Evolutionary conservation across 169 alveolate species (phyloP).

Genomic region (Cystoisospora suis): DNA sequence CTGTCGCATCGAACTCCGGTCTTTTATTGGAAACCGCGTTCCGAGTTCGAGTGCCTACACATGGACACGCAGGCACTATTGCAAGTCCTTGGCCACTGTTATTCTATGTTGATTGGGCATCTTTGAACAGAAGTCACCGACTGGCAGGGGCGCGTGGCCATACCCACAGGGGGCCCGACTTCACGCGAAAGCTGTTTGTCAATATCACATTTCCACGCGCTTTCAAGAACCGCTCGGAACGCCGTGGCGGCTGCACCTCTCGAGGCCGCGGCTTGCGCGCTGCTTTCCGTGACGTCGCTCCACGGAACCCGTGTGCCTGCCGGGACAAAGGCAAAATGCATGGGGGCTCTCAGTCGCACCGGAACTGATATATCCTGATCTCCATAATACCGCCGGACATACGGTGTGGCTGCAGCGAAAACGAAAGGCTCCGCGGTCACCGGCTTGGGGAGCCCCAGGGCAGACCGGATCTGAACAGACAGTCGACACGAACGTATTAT

Average conservation of each 20-base stretch:
- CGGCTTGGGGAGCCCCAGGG: constrained; percentile 75
- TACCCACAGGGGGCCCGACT: background rate
- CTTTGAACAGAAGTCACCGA: too few relatives aligned
- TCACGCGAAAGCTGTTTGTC: background rate
- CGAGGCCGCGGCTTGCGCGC: background rate
- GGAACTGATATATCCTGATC: constrained; percentile 82
- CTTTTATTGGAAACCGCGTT: too few relatives aligned
- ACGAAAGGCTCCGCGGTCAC: constrained; percentile 85
- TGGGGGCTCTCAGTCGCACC: constrained; percentile 73
- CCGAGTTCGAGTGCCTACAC: too few relatives aligned
- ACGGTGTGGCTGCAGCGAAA: constrained; percentile 72
- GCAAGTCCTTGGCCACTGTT: too few relatives aligned
- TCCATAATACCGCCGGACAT: constrained; percentile 81
- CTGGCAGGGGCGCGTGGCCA: too few relatives aligned
- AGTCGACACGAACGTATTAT: too few relatives aligned
- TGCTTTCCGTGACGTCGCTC: background rate
- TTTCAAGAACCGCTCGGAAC: constrained; percentile 22
- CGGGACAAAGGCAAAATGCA: constrained; percentile 80
- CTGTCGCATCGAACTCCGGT: too few relatives aligned
- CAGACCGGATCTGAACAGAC: constrained; percentile 72
- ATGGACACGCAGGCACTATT: too few relatives aligned
- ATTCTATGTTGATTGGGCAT: too few relatives aligned
- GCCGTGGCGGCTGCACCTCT: constrained; percentile 35
- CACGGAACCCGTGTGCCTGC: constrained; percentile 69
- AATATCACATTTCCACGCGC: constrained; percentile 35